Evolutionary conservation across 2,329 filamentous ascomycete genomes (phyloP), one percentile per base, ranked within the genome.

Genomic region (Pseudogymnoascus sp.): DNA sequence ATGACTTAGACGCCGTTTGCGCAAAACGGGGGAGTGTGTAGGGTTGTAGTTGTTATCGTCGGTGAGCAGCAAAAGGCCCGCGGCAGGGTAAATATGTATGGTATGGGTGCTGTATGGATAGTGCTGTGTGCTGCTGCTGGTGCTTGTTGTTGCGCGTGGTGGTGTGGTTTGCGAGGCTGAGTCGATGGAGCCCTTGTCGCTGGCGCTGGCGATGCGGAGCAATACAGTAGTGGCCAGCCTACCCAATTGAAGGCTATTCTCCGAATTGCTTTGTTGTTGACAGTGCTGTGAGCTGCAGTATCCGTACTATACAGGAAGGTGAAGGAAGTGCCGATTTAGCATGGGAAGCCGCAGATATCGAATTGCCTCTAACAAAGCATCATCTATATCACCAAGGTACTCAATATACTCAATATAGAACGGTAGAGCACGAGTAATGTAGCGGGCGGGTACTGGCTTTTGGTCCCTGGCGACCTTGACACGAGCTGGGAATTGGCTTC

Each of bases 1-100:
- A 50, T 50, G 43, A 50, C 43, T 50, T 50, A 28, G 43, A 50
- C 43, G 43, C 22, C 43, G 43, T 50, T 50, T 50, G 43, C 43
- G 43, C 43, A 50, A 50, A 50, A 50, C 43, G 43, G 43, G 41
- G 19, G 11, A 19, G 4, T 43, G 19, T 24, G n/a, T 40, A 19
- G 16, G 40, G 19, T 41, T 41, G 16, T 41, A 1, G 40, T 41
- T 19, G 19, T 41, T 41, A 41, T 41, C 8, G 37, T n/a, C 7
- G 5, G 22, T 24, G 41, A 26, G 41, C 11, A 26, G 41, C 6
- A 14, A 26, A n/a, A 26, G 3, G 41, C 41, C 19, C 11, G 11
- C 10, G 22, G 6, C 41, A 46, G 41, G 41, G 41, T 46, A 46
- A n/a, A 46, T 46, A 26, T 46, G 41, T 46, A 26, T 46, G 41